Base-by-base conservation (phyloP, 1,284 basidiomycete species). In the Sanguinoderma infundibulare region DNA sequence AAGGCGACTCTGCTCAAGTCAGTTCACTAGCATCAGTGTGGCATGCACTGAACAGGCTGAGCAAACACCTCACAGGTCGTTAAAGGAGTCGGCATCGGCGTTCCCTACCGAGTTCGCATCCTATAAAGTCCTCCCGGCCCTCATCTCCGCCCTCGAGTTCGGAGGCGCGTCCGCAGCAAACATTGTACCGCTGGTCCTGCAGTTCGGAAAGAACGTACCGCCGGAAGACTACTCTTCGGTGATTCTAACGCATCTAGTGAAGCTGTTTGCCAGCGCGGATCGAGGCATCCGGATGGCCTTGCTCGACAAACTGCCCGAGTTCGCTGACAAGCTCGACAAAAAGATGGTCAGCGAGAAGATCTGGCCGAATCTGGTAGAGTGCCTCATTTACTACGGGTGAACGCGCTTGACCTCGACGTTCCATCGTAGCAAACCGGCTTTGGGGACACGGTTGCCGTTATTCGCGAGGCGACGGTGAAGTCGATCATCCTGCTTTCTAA, bases 381-480 rank as follows among this genome's bases (percentile, higher is more conserved):
- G 15, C 15, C 28, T n/a, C 17, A 20, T 36, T n/a, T 12, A 3
- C 24, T 14, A 17, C 10, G 3, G 14, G 38, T n/a, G 38, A 35
- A 35, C 14, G 10, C n/a, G n/a, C n/a, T n/a, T n/a, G n/a, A n/a
- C n/a, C n/a, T n/a, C n/a, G n/a, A n/a, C n/a, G n/a, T n/a, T n/a
- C n/a, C n/a, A 24, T 34, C 17, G 12, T 67, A 95, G 95, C 86
- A 93, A 89, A 95, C 95, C 3, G 98, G 98, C 0, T 98, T 99
- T 73, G 85, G 91, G 4, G 98, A 99, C 73, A 96, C 95, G 0
- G 92, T 98, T 0, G 89, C 95, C 0, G 83, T 98, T 49, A 94
- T 99, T 59, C 88, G 98, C 36, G 96, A 98, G 77, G 95, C 95
- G 0, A 98, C 98, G 0, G 86, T 98, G 55, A 95, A 94, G 73